Base-by-base conservation (phyloP, 345 rosid genomes). In the Salix brachista region DNA sequence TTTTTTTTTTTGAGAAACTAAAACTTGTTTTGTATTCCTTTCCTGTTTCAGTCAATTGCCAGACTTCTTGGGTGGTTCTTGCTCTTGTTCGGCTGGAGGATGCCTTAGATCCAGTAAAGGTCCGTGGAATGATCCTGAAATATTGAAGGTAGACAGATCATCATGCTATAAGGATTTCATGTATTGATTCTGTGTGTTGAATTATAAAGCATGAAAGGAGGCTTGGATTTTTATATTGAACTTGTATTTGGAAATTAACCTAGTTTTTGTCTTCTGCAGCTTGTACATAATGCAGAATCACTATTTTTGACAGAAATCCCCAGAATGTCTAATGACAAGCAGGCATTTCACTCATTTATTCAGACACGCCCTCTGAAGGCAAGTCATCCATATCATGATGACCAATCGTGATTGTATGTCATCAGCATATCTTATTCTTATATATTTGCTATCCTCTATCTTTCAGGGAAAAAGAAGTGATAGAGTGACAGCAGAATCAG, bases 21-120 rank as follows among this genome's bases (percentile, higher is more conserved):
- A 60, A 50, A 48, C 61, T 71, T 75, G 3, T 37, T 41, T 44
- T 11, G 11, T n/a, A 28, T 58, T 28, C 60, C 73, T 72, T 73
- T 56, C 70, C 69, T 44, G 67, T 84, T 73, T 54, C 90, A 96
- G 99, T 85, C 97, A 95, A 87, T 83, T 95, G 91, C 99, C 99
- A 23, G 92, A 90, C 74, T 95, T 95, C 81, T 86, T 95, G 67
- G 99, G 99, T 70, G 99, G 99, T 70, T 91, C 95, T 25, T 95
- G 99, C 87, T 80, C 85, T 76, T 96, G 99, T 81, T 84, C 89
- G 56, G 78, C 74, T 2, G 93, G 99, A 84, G 99, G 96, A 56
- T 96, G 99, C 81, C 94, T 91, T 76, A 87, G 92, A 65, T 96
- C 99, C 78, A 87, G 89, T 71, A 91, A 91, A 87, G 99, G 98